A percentile compares a stretch with the other conserved stretches of the same genome.
These are phyloP conservation scores for Aphanomyces stellatus DNA, from an alignment of 352 stramenopile species.

Conservation along the genomic window DNA sequence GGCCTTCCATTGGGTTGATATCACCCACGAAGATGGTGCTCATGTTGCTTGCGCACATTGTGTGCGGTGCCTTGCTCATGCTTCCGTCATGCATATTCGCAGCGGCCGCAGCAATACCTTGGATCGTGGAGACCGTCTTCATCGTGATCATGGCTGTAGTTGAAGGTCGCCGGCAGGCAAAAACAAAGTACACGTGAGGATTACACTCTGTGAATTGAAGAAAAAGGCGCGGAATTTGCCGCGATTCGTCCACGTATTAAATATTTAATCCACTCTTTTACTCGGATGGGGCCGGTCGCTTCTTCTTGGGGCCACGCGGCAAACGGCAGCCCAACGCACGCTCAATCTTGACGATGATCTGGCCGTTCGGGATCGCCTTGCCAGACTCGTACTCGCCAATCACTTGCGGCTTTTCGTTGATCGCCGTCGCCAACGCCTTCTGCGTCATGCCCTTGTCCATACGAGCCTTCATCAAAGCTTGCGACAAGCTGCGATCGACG, in stretches of 20 bases:
- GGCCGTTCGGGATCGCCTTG: conserved; percentile 94
- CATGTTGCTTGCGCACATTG: neutral
- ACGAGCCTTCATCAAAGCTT: conserved; percentile 94
- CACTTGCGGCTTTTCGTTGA: conserved; percentile 95
- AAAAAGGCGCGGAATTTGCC: neutral
- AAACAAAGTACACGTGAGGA: too few relatives aligned
- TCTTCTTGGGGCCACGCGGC: conserved; percentile 50
- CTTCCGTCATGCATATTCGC: neutral
- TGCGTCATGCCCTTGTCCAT: conserved; percentile 97
- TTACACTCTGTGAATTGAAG: too few relatives aligned
- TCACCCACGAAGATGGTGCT: neutral
- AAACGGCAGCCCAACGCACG: conserved; percentile 85
- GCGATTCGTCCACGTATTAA: neutral
- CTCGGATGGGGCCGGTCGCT: conserved; percentile 18
- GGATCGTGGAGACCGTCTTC: neutral
- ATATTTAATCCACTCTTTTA: neutral
- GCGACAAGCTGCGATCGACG: conserved; percentile 74
- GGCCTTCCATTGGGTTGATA: neutral
- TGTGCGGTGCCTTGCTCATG: neutral
- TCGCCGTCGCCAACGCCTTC: conserved; percentile 92
- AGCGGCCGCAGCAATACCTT: neutral
- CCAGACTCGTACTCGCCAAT: conserved; percentile 96
- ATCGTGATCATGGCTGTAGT: neutral
- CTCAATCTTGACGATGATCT: conserved; percentile 97
- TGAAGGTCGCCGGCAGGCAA: neutral